Base-by-base conservation (phyloP, 352 stramenopile species). In the Stramenopiles sp. region DNA sequence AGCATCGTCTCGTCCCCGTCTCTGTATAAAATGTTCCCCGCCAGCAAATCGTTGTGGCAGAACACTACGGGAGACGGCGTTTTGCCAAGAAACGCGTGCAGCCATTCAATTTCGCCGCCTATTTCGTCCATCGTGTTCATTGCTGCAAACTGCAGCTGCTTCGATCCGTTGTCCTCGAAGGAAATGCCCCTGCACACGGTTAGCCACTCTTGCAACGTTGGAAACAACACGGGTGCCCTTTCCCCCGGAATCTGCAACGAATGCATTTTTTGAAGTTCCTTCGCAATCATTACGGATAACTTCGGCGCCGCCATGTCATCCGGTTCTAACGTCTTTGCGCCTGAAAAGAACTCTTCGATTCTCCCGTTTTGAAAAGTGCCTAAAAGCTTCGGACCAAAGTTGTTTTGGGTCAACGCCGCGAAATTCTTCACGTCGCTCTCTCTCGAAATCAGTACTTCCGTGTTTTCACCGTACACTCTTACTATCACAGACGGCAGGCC, bases 41-140 rank as follows among this genome's bases (percentile, higher is more conserved):
- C 92, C 48, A 96, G 84, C 49, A 92, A 79, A 78, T 96, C 91
- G 79, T 96, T 96, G 84, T 96, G 91, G 77, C 87, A 95, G 74
- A 96, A 93, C 2, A 93, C 88, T 4, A 89, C 79, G n/a, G n/a
- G n/a, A n/a, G n/a, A n/a, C n/a, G n/a, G n/a, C n/a, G n/a, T n/a
- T n/a, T n/a, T n/a, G n/a, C n/a, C n/a, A n/a, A n/a, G n/a, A n/a
- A n/a, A n/a, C n/a, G n/a, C n/a, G n/a, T n/a, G n/a, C 37, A 94
- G 87, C 34, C 81, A 83, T 32, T 89, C 80, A 71, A 93, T 94
- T 32, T 75, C 74, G 63, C 83, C 81, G 1, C 87, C 89, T 73
- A 88, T 83, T 79, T 87, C 86, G 18, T 86, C 87, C 76, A 91
- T 84, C 76, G 86, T 83, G 63, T 92, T 85, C 34, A 81, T 81